Base-by-base conservation (phyloP, 2,329 filamentous ascomycete genomes). In the Diaporthe amygdali region DNA sequence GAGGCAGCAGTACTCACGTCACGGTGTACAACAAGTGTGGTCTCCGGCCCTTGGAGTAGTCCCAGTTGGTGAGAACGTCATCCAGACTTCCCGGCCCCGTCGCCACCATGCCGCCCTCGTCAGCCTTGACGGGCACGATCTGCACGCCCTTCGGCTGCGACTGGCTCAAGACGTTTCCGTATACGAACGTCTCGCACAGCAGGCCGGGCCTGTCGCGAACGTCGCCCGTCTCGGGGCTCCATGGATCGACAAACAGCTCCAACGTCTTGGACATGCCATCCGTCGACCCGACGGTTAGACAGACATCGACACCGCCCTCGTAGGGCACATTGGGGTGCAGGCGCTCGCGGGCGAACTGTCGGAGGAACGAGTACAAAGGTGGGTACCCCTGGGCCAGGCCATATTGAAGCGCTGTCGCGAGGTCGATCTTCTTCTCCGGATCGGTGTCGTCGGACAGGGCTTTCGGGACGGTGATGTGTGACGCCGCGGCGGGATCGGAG, bases 11-110 rank as follows among this genome's bases (percentile, higher is more conserved):
- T 4, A 90, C 92, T 88, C 81, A 94, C 91, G 94, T 95, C 74
- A 98, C 93, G 2, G 94, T 97, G 80, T 98, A 98, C 85, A 98
- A 87, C 74, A 98, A 79, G 80, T 96, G 93, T 49, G 95, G 95
- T 71, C 93, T 87, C 77, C 90, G 91, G 1, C 95, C 95, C 76
- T 87, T 91, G 49, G 85, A 85, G 56, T 86, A 85, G 79, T 98
- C 93, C 95, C 95, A 98, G 76, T 93, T 94, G 67, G 91, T 88
- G 37, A 98, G 84, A 1, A 97, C 90, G 76, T 97, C 92, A 71
- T 91, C 86, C 73, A 98, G 82, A 2, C 94, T 92, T 34, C 93
- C 93, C 7, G 89, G 86, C 0, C 95, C 95, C 27, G 87, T 84
- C 0, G 91, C 90, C n/a, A 89, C 75, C 93, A 98, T 96, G 27